Evolutionary conservation across 139 green algal species (phyloP), one percentile per base, ranked within the genome.

Genomic region (Penium margaritaceum): DNA sequence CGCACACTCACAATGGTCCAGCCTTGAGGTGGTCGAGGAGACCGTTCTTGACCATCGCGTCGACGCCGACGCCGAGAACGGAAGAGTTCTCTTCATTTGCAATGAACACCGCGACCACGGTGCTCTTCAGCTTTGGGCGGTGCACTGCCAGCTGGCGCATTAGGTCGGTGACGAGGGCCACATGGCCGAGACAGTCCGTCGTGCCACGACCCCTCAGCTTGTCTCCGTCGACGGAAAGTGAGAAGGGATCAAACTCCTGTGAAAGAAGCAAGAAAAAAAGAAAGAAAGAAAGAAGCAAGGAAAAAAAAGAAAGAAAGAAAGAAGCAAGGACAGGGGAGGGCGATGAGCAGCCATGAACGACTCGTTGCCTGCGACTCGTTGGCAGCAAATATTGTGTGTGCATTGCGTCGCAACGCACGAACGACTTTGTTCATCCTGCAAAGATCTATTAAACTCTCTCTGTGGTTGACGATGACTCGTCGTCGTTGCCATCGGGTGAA

Each of bases 181-280:
- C 88, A 58, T 92, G 88, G 12, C 88, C 88, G 44, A 92, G 81
- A 83, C 88, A 92, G 79, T 92, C 88, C 17, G 88, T 92, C 35
- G 88, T 90, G 36, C 88, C 88, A 0, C 88, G 67, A 0, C 88
- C 88, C 7, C 79, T 61, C 34, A 91, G 87, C 74, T 90, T 85
- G 74, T 90, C 83, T 4, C 84, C 84, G 60, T 90, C 86, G 0
- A 77, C 41, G 6, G 70, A 87, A 0, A 92, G 76, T 3, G 66
- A 81, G 72, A 92, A 92, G 27, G 88, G 88, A 77, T 90, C 85
- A 70, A 87, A 87, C 24, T 76, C 75, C 70, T 77, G 70, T 3
- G 7, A 30, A 44, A 43, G 35, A 27, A 27, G 27, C n/a, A n/a
- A 27, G n/a, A n/a, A n/a, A n/a, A n/a, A n/a, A n/a, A n/a, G n/a